phyloP scores from a whole-genome alignment of 1,284 basidiomycete genomes.

The Xanthoconium separans region DNA sequence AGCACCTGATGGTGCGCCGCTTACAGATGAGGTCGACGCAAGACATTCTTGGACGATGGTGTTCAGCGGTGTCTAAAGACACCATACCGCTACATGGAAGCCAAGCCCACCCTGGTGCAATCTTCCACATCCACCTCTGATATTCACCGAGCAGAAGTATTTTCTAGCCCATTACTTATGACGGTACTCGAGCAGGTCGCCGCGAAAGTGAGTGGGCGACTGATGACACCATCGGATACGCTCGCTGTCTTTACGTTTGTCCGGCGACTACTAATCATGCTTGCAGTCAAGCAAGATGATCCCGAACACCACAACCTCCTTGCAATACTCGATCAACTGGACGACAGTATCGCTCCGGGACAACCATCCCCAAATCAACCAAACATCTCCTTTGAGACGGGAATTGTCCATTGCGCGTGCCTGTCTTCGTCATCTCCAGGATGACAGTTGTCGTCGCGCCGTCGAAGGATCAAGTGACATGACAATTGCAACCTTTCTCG shows the following conservation, averaged over 20 bases:
- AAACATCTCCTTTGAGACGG: constrained; percentile 37
- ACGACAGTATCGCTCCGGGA: constrained; percentile 25
- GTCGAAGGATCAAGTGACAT: constrained; percentile 8
- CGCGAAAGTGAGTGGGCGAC: constrained; percentile 55
- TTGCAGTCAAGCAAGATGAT: constrained; percentile 53
- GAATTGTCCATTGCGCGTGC: constrained; percentile 43
- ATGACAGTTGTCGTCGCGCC: constrained; percentile 4
- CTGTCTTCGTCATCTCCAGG: constrained; percentile 33
- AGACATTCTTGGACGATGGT: constrained; percentile 79
- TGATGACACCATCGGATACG: constrained; percentile 57
- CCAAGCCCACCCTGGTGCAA: constrained; percentile 30
- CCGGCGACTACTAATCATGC: constrained; percentile 55
- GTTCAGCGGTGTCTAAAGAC: constrained; percentile 82
- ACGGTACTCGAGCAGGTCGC: constrained; percentile 75
- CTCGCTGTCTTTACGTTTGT: constrained; percentile 64
- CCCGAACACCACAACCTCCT: constrained; percentile 37
- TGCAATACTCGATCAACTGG: constrained; percentile 39
- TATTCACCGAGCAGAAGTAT: constrained; percentile 14
- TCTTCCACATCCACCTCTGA: constrained; percentile 2
- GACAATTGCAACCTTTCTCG: constrained; percentile 41
- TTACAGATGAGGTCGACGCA: constrained; percentile 58
- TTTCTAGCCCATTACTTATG: constrained; percentile 73
- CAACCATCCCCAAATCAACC: constrained; percentile 35
- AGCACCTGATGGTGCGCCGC: constrained; percentile 50
- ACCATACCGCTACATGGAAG: constrained; percentile 87